Evolutionary conservation across 2,329 filamentous ascomycete genomes (phyloP), one percentile per base, ranked within the genome.

Genomic region (Monilinia polystroma): DNA sequence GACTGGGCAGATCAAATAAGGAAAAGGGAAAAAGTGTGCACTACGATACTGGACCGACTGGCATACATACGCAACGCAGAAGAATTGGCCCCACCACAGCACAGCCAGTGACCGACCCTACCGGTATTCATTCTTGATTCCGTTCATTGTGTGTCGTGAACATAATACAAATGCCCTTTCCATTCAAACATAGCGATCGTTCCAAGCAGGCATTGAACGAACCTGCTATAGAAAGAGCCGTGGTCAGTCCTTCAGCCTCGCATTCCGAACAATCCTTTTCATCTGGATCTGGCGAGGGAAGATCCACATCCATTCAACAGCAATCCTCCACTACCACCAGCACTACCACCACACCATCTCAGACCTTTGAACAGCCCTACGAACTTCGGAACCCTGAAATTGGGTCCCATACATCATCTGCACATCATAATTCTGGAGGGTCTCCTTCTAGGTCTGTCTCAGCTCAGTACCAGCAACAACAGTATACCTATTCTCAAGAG

Each of bases 191-290:
- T 62, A 75, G 69, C 68, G 76, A 76, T 73, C 74, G 75, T 71
- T 76, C 75, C 67, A 75, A 73, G 69, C 73, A 73, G 71, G 72
- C 71, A 67, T 71, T 76, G 73, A 71, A 71, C 69, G 74, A 76
- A 63, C 45, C 56, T 66, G 64, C 64, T 54, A 66, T 66, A 62
- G 64, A 66, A 66, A 66, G 43, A 65, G 66, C 49, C 60, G 64
- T 47, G 57, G 66, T 62, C 47, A 62, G 51, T 66, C 66, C 53
- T 60, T 63, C 68, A 68, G 64, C 64, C 64, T 66, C 64, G 47
- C 64, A 51, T 23, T 51, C 58, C 18, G 29, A 66, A 43, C 56
- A 66, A 62, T 66, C 64, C 64, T 68, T 68, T 41, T 63, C 60
- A 26, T 67, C 64, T 54, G 63, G 45, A 53, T 66, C 63, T 35